These are phyloP conservation scores for Willaertia magna DNA, from an alignment of 208 protist species.

Conservation along the genomic window DNA sequence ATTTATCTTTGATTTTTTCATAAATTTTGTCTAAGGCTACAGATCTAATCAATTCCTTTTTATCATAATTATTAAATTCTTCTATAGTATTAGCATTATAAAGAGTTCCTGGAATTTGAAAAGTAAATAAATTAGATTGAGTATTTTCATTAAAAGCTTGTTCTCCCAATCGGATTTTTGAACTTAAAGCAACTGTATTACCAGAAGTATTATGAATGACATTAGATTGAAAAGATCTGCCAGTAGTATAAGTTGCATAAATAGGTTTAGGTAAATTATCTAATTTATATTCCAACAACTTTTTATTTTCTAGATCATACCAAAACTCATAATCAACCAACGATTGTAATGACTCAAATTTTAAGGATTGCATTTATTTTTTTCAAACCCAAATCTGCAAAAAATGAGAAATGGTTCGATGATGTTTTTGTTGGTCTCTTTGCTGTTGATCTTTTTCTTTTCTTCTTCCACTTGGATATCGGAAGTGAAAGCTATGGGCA, in stretches of 20 bases:
- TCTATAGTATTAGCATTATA: background rate
- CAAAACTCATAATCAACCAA: background rate
- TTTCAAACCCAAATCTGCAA: too few relatives aligned
- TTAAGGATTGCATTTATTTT: background rate
- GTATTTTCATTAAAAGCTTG: background rate
- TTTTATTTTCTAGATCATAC: background rate
- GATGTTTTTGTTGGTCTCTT: background rate
- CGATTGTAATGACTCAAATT: background rate
- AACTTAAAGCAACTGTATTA: background rate
- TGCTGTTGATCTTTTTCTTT: background rate
- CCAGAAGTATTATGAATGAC: background rate
- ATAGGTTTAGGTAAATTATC: background rate
- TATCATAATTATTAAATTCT: constrained; percentile 8
- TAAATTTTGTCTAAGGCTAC: constrained; percentile 26
- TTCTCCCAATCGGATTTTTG: background rate
- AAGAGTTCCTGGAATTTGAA: background rate
- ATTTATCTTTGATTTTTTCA: constrained; percentile 36
- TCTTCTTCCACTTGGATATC: background rate
- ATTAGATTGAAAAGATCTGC: background rate
- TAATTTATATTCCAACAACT: background rate
- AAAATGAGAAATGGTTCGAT: too few relatives aligned
- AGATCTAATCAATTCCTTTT: background rate
- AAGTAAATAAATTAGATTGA: background rate
- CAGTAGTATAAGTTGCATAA: background rate
- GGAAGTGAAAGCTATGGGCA: background rate